phyloP scores from a whole-genome alignment of 192 early-diverging fungal genomes.

The Coemansia sp. region DNA sequence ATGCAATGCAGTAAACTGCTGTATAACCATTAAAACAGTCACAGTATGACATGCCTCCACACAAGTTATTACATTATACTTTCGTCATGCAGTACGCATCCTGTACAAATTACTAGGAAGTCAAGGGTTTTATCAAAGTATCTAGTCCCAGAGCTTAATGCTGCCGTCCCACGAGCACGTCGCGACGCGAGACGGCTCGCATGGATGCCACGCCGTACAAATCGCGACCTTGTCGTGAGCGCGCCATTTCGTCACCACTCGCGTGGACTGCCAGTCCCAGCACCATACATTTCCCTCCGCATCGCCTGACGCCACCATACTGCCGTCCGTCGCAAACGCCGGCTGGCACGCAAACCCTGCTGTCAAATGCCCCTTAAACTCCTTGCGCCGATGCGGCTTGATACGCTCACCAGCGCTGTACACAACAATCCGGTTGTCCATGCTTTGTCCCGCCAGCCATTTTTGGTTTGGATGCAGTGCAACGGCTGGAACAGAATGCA shows the following conservation, averaged over 20 bases:
- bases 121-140: background rate
- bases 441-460: slow-evolving; percentile 90
- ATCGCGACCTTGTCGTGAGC: slow-evolving; percentile 91
- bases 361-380: slow-evolving; percentile 87
- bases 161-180: slow-evolving; percentile 95
- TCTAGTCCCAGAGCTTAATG: slow-evolving; percentile 84
- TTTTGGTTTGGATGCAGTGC: slow-evolving; percentile 84
- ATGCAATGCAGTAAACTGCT: background rate
- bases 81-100: background rate
- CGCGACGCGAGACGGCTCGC: slow-evolving; percentile 85
- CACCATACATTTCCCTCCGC: slow-evolving; percentile 88
- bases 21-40: background rate
- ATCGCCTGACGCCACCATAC: slow-evolving; percentile 86
- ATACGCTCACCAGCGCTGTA: slow-evolving; percentile 86
- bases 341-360: slow-evolving; percentile 98
- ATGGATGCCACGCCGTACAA: slow-evolving; percentile 92
- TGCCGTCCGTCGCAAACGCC: slow-evolving; percentile 86
- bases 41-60: background rate
- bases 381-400: slow-evolving; percentile 84
- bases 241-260: slow-evolving; percentile 82
- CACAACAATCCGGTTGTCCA: slow-evolving; percentile 94
- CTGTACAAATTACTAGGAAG: background rate
- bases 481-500: slow-evolving; percentile 96
- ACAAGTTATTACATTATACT: background rate
- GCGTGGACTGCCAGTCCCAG: slow-evolving; percentile 97